These are phyloP conservation scores for Venturia oleaginea DNA, from an alignment of 2,329 filamentous ascomycete species.

Conservation along the genomic window DNA sequence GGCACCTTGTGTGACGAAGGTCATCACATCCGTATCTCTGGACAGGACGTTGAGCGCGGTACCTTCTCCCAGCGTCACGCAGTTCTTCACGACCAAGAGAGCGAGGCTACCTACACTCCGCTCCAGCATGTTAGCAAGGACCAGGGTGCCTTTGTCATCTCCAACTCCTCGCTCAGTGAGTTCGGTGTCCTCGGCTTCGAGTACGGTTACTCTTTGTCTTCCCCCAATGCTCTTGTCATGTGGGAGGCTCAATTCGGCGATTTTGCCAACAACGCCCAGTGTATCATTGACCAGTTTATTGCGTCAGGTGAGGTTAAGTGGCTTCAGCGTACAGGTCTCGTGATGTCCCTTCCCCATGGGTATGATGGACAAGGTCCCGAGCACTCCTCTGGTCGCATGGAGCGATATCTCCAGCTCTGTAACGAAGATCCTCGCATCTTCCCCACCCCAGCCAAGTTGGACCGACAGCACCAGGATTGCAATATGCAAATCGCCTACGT, in stretches of 20 bases:
- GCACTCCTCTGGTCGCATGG: constrained; percentile 94
- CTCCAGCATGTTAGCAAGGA: constrained; percentile 82
- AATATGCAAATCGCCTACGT: constrained; percentile 99
- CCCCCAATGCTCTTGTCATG: constrained; percentile 94
- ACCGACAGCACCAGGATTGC: constrained; percentile 97
- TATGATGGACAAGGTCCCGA: constrained; percentile 98
- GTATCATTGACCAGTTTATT: constrained; percentile 98
- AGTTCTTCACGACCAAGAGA: constrained; percentile 96
- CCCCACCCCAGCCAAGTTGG: constrained; percentile 78
- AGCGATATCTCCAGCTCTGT: constrained; percentile 92
- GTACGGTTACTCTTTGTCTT: constrained; percentile 96
- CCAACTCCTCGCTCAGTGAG: constrained; percentile 81
- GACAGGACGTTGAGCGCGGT: constrained; percentile 98
- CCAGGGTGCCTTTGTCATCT: constrained; percentile 92
- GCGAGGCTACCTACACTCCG: constrained; percentile 84
- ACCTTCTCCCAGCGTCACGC: constrained; percentile 98
- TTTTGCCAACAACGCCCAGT: constrained; percentile 98
- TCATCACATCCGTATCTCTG: constrained; percentile 93
- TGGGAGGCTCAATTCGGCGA: constrained; percentile 99
- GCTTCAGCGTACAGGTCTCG: constrained; percentile 94
- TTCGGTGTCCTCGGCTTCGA: constrained; percentile 83
- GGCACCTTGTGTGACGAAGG: constrained; percentile 85
- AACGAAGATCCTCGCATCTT: constrained; percentile 96
- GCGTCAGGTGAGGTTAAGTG: constrained; percentile 97
- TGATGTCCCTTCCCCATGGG: constrained; percentile 93